A percentile compares a stretch with the other conserved stretches of the same genome.
Conservation (phyloP, 1,284 basidiomycete species). For the Rhodotorula sp. region DNA sequence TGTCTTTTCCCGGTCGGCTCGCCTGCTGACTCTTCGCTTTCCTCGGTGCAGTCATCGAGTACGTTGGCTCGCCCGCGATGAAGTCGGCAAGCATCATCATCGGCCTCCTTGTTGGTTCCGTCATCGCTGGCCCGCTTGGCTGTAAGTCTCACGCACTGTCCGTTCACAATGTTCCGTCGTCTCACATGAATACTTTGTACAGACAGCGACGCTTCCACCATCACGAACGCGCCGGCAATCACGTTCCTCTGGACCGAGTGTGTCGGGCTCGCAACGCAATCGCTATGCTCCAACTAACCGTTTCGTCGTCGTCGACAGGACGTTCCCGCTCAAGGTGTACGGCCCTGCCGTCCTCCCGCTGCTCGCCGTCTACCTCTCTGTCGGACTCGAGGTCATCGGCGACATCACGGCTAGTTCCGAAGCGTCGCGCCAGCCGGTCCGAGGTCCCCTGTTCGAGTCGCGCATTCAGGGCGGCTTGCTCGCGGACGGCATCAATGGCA, state of each 20-base stretch:
- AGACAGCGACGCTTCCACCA: background rate
- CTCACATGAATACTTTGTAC: no score
- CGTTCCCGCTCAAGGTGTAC: background rate
- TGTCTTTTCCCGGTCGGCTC: no score
- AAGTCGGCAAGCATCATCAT: background rate
- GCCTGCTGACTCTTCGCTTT: background rate
- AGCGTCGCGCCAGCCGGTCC: background rate
- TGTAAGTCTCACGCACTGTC: background rate
- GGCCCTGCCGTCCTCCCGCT: background rate
- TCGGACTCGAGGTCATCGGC: background rate
- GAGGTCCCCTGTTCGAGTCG: background rate
- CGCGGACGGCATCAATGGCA: background rate
- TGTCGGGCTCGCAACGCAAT: background rate
- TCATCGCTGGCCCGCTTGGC: background rate
- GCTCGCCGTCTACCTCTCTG: background rate
- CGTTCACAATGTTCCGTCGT: no score
- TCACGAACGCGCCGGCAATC: background rate
- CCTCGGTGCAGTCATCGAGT: background rate
- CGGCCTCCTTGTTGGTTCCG: background rate
- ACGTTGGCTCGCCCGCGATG: background rate
- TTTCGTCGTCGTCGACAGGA: background rate
- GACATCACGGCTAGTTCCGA: background rate
- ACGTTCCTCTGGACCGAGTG: background rate
- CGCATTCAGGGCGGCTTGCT: conserved; percentile 1
- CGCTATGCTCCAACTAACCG: background rate